A percentile compares a stretch with the other conserved stretches of the same genome.
Conservation (phyloP, 2,329 filamentous ascomycete genomes). For the Fusarium cyanostomum region DNA sequence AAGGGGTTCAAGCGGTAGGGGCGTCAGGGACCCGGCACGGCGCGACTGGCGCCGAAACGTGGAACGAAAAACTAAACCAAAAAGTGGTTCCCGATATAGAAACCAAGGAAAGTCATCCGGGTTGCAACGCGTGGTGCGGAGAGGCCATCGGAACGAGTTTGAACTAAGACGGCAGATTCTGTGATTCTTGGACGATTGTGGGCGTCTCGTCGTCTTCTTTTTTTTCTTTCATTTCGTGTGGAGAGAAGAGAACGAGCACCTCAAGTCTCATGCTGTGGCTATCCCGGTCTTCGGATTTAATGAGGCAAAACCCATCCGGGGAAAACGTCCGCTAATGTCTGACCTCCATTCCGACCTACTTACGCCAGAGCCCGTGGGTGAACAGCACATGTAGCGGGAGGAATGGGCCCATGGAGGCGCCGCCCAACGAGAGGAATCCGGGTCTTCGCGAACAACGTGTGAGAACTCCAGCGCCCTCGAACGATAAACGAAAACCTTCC, state of each 20-base stretch:
- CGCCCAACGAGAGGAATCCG: constrained; percentile 33
- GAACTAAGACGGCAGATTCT: constrained; percentile 1
- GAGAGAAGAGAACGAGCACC: constrained; percentile 16
- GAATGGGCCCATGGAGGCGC: constrained; percentile 43
- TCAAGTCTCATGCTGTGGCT: too few species aligned
- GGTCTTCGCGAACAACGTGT: constrained; percentile 40
- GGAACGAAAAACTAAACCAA: constrained; percentile 20
- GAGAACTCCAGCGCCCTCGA: constrained; percentile 29
- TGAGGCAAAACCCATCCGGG: neutral
- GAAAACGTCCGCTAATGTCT: neutral
- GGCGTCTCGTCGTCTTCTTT: neutral
- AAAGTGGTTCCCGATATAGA: constrained; percentile 30
- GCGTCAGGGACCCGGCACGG: neutral
- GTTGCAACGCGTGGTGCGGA: constrained; percentile 9
- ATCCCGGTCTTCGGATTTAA: too few species aligned
- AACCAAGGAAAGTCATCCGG: constrained; percentile 15
- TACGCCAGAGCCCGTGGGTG: constrained; percentile 28
- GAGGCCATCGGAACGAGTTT: constrained; percentile 11
- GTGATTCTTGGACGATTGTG: neutral
- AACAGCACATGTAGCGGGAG: constrained; percentile 37
- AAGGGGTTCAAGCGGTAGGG: too few species aligned
- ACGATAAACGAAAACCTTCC: constrained; percentile 9
- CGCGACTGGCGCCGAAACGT: constrained; percentile 12
- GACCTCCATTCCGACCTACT: neutral
- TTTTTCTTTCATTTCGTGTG: constrained; percentile 3